Evolutionary conservation across 1,284 basidiomycete genomes (phyloP), one percentile per base, ranked within the genome.

Genomic region (Inonotus hispidus): DNA sequence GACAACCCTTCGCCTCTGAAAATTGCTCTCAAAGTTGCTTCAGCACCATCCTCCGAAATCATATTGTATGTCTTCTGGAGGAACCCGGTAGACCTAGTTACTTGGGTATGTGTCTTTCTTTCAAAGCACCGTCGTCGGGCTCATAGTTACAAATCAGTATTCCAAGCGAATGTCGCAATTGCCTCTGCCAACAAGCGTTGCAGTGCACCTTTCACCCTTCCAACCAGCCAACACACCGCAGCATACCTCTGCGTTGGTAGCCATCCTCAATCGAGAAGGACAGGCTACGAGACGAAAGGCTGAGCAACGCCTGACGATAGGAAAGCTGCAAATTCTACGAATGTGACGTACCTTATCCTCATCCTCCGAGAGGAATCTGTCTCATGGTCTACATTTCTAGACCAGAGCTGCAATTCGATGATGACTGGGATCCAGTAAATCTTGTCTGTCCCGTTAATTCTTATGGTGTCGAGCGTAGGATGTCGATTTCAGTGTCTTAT

Each of bases 401-500:
- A 55, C 79, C 81, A 41, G 79, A 82, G 53, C 71, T 90, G 56
- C 72, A 67, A 6, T 76, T 82, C 50, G 77, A 82, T 61, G 74
- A 74, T n/a, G 72, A 73, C 10, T 88, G 82, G 78, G 79, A 83
- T 54, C 68, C 72, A 43, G 71, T 74, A 0, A 70, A 73, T 1
- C 75, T 89, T 21, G 69, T 79, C 60, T 75, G 76, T 7, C 71
- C 79, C 19, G 64, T 72, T 1, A 73, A 75, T 35, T 73, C 70
- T 37, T 70, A 72, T 11, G 82, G 82, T 13, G 74, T 73, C 71
- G 76, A 83, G 62, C 70, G 83, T 85, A 66, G 71, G 80, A 65
- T 41, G 46, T 35, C 25, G n/a, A 19, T 35, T 29, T 35, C 32
- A 32, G 32, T 57, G 21, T 55, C 21, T 60, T 10, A 16, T 25